Percentiles rank a stretch among this genome's conserved stretches.
phyloP scores from a whole-genome alignment of 2,329 filamentous ascomycete genomes.

The Colletotrichum tropicale region DNA sequence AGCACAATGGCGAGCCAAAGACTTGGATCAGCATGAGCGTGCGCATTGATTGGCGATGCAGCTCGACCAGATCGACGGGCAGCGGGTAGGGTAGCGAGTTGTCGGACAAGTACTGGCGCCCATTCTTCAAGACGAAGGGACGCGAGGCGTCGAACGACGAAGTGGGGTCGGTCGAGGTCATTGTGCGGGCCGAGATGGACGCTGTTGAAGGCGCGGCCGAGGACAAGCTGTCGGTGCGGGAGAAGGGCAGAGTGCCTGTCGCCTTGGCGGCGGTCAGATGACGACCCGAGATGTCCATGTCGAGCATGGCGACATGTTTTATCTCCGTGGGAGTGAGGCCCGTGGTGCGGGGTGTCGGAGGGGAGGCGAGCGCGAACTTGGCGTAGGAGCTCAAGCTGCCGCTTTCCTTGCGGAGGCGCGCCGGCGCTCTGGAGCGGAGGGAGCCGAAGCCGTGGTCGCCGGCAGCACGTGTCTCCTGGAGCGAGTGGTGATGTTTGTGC shows the following conservation, averaged over 20 bases:
- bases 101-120: constrained; percentile 83
- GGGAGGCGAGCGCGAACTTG: constrained; percentile 2
- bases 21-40: constrained; percentile 83
- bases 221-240: constrained; percentile 51
- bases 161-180: constrained; percentile 53
- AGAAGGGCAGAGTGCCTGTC: constrained; percentile 37
- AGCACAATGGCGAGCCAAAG: constrained; percentile 81
- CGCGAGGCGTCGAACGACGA: constrained; percentile 45
- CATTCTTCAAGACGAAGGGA: constrained; percentile 75
- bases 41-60: constrained; percentile 85
- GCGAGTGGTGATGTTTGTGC: constrained; percentile 11
- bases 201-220: constrained; percentile 46
- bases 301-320: constrained; percentile 42
- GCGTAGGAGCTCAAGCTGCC: constrained; percentile 8
- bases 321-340: constrained; percentile 26
- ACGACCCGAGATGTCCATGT: constrained; percentile 24
- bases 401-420: constrained; percentile 15
- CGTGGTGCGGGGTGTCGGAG: background rate
- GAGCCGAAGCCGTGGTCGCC: background rate
- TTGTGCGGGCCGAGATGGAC: constrained; percentile 47
- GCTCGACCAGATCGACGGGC: constrained; percentile 84
- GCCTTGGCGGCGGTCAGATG: constrained; percentile 27
- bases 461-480: background rate
- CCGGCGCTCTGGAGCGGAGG: background rate
- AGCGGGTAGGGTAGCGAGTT: constrained; percentile 77